Base-by-base conservation (phyloP, 305 asterid genomes). In the Ilex paraguariensis region DNA sequence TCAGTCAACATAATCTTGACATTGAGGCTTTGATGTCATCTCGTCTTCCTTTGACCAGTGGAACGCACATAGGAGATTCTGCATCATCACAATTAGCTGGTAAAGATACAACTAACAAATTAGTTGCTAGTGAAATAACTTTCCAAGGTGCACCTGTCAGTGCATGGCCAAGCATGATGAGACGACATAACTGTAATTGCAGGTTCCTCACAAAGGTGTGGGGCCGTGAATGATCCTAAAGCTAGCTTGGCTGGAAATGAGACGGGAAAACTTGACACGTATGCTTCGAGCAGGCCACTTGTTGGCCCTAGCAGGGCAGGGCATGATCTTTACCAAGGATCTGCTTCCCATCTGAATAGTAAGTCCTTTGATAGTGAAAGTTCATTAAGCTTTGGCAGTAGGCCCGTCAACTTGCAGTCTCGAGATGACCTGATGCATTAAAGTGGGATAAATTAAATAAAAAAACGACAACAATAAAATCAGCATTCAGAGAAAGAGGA, bases 1-100 rank as follows among this genome's bases (percentile, higher is more conserved):
- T 93, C 70, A 90, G 88, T 70, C 95, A 90, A 70, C 84, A 93
- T 79, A 87, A 84, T 75, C 94, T 93, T 72, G 99, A 93, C 66
- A 86, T 90, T 66, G 97, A 90, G 76, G 82, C 90, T 59, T 79
- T 93, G 66, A 79, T 90, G 91, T 79, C 99, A 49, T 82, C 97
- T 16, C 95, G 95, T 56, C 82, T 77, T 74, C 93, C 99, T 28
- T 49, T 77, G 75, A 78, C 87, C 62, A 72, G 93, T 70, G 95
- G 93, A 72, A 56, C 88, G 55, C 95, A 90, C 69, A 64, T 70
- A 59, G 96, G 92, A 77, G 97, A 90, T 66, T 66, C 97, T 63
- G 74, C 86, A 54, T 73, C 95, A 17, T 81, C 91, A 11, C 97
- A 88, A 62, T 78, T 85, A 66, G 81, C 86, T 64, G 97, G 97